Evolutionary conservation across 495 filamentous ascomycete genomes (phyloP), one percentile per base, ranked within the genome.

Genomic region (Cryomyces antarcticus): DNA sequence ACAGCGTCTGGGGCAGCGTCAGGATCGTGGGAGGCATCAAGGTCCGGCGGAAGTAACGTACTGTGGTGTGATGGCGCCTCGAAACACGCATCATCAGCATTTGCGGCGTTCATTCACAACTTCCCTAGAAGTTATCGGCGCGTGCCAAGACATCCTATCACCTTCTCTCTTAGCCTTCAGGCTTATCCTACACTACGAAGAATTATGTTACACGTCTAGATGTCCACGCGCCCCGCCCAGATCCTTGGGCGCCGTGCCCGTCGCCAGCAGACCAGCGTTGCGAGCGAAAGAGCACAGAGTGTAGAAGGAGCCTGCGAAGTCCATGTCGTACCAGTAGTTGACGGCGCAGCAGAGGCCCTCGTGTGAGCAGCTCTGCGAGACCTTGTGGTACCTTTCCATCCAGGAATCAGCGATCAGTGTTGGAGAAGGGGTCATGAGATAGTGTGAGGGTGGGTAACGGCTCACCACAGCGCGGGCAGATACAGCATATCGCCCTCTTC

Each of bases 1-100:
- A 80, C 41, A 89, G 80, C 54, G 81, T 95, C 0, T 96, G 88
- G 92, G 71, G 65, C 28, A 92, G 83, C 52, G 87, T 85, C 6
- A 72, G 72, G 46, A 68, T 71, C 27, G 56, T 77, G 30, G 64
- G 65, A 27, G 64, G 71, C 31, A 60, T 63, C n/a, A 28, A 13
- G n/a, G 38, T 39, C 27, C 9, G 7, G 38, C 7, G 9, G 27
- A 39, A 39, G 33, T 10, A 24, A 24, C 17, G 17, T 24, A 24
- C 1, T 24, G 17, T 24, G 17, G 17, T 24, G 17, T 24, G 17
- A 24, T 24, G 17, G 17, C 17, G 17, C 17, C 1, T 24, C 17
- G 17, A 24, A 24, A 24, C 17, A 24, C 17, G 17, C 17, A 24
- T 1, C 17, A 24, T 24, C 17, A 24, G 17, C 17, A 2, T 24